Evolutionary conservation across 106 monocot genomes (phyloP), one percentile per base, ranked within the genome.

Genomic region (Dendrobium huoshanense): DNA sequence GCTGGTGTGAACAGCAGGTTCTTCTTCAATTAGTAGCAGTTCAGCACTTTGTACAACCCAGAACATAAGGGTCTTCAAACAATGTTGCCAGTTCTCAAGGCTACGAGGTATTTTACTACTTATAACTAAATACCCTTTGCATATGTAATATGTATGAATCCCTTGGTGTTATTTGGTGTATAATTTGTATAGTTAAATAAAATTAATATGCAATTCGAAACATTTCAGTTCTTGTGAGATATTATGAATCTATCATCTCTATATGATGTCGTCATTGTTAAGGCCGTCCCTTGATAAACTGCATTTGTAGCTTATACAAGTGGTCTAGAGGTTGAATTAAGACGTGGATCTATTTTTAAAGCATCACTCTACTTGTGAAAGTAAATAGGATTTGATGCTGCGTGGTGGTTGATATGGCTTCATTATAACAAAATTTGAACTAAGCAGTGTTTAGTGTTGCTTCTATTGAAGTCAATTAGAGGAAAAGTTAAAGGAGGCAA

Each of bases 1-100:
- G 96, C 96, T 75, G 94, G 94, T 3, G 90, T 94, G 10, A 94
- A 94, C 49, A 85, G 82, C 78, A 84, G 67, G 72, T 75, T 91
- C 61, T 87, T 95, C 67, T 7, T 31, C 75, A 79, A 87, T 51
- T 42, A 76, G 49, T 76, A 44, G 61, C 61, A 22, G 61, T 15
- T 33, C 16, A 0, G 11, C 13, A 33, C 24, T 16, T 25, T 22
- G 64, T 22, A 25, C 25, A 65, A 25, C 7, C 25, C 7, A 25
- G 64, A 25, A 22, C 64, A 65, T 65, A 25, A 1, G 24, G 22
- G 15, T 22, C 64, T 65, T 65, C 64, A 65, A 9, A 25, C 24
- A n/a, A 65, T 65, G 22, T 65, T 25, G 7, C 64, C n/a, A 24
- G 22, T 22, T 65, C 64, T 9, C 24, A 65, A 65, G 7, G 9